A percentile compares a stretch with the other conserved stretches of the same genome.
Evolutionary conservation across 192 early-diverging fungal genomes (phyloP).

Genomic region (Gigaspora rosea): DNA sequence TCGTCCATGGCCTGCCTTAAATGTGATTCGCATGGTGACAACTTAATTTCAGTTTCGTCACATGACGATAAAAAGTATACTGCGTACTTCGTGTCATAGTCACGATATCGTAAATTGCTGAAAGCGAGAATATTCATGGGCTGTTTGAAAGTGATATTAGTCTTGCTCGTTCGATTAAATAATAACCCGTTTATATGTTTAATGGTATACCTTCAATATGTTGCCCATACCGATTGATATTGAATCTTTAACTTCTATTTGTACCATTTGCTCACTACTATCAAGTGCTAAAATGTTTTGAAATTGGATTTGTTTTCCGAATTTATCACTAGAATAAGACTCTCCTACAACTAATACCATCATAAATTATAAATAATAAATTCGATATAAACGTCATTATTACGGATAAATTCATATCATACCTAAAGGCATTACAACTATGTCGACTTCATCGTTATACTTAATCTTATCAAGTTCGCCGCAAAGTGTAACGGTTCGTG

Average conservation of each 20-base stretch:
- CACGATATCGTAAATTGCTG: slow-evolving; percentile 32
- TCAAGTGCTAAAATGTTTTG: slow-evolving; percentile 35
- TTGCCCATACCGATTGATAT: not conserved
- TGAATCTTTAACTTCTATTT: slow-evolving; percentile 28
- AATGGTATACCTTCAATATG: not conserved
- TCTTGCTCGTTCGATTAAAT: not conserved
- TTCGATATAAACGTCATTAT: too few relatives aligned
- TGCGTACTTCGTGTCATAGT: slow-evolving; percentile 35
- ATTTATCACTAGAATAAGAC: not conserved
- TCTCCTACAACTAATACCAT: slow-evolving; percentile 6
- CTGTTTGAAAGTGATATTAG: not conserved
- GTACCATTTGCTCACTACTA: slow-evolving; percentile 24
- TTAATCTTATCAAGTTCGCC: slow-evolving; percentile 29
- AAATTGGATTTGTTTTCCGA: not conserved
- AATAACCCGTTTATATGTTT: not conserved
- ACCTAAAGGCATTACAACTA: slow-evolving; percentile 50
- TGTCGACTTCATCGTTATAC: slow-evolving; percentile 44
- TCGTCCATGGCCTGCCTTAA: not conserved
- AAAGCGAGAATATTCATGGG: slow-evolving; percentile 28
- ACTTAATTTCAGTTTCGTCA: slow-evolving; percentile 35
- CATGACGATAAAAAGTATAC: slow-evolving; percentile 31
- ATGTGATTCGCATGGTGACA: not conserved
- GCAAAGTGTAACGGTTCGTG: slow-evolving; percentile 33
- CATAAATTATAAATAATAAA: too few relatives aligned
- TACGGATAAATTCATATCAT: not conserved